These are phyloP conservation scores for Exophiala bonariae DNA, from an alignment of 2,329 filamentous ascomycete genomes.

Conservation along the genomic window DNA sequence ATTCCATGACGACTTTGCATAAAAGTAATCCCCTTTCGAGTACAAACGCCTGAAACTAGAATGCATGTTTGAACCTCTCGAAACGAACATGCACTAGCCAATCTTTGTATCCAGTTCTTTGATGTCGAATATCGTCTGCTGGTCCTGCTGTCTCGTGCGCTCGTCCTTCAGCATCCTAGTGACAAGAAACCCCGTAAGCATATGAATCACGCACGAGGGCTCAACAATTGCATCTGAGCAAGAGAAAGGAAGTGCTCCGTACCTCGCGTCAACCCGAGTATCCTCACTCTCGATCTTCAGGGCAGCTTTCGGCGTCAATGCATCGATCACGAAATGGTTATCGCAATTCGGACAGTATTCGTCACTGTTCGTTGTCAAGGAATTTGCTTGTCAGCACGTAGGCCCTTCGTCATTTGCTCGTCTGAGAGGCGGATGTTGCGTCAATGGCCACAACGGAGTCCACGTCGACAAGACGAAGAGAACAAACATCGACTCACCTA, in stretches of 20 bases:
- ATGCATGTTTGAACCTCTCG: too few species aligned
- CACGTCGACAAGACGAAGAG: too few species aligned
- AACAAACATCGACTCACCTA: slow-evolving; percentile 41
- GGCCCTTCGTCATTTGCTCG: too few species aligned
- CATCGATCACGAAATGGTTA: slow-evolving; percentile 95
- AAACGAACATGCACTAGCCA: slow-evolving; percentile 65
- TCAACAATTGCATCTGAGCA: too few species aligned
- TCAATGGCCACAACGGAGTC: too few species aligned
- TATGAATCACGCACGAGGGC: not conserved
- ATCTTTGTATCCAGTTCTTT: slow-evolving; percentile 72
- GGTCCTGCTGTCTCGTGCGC: slow-evolving; percentile 61
- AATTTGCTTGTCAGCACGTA: not conserved
- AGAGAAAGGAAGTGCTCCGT: too few species aligned
- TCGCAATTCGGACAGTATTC: slow-evolving; percentile 99
- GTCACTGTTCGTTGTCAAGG: slow-evolving; percentile 61
- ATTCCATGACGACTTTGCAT: too few species aligned
- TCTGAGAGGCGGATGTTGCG: too few species aligned
- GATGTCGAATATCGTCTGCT: slow-evolving; percentile 72
- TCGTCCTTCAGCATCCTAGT: slow-evolving; percentile 87
- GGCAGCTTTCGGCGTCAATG: slow-evolving; percentile 76
- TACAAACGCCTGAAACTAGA: too few species aligned
- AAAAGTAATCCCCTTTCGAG: too few species aligned
- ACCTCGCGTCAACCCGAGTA: slow-evolving; percentile 74
- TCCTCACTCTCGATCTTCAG: slow-evolving; percentile 91
- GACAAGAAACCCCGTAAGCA: not conserved